Evolutionary conservation across 495 filamentous ascomycete genomes (phyloP).

Genomic region (Symbiotaphrina buchneri): DNA sequence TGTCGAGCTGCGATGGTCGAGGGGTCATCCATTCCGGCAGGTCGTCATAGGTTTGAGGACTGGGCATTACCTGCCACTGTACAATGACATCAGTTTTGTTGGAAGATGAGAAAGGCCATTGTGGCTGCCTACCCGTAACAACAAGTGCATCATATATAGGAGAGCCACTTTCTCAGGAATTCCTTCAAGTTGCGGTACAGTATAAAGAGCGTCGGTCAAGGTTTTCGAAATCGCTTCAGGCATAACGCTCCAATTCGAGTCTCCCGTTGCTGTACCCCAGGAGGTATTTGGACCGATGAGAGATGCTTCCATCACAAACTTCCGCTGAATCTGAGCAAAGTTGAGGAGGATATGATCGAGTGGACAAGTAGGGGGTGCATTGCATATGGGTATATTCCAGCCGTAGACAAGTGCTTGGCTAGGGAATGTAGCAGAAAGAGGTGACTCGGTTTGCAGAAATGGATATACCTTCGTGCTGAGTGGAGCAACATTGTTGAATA

Average conservation of each 20-base stretch:
- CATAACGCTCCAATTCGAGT: no score
- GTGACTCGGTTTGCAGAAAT: no score
- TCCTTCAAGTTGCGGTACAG: constrained; percentile 42
- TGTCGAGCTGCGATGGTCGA: constrained; percentile 7
- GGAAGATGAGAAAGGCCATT: background rate
- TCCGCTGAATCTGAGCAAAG: constrained; percentile 45
- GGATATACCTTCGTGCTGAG: no score
- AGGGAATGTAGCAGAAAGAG: no score
- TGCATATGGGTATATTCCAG: constrained; percentile 11
- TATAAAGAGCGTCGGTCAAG: constrained; percentile 57
- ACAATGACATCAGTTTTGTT: constrained; percentile 5
- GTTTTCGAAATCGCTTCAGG: constrained; percentile 50
- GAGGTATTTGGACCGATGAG: constrained; percentile 53
- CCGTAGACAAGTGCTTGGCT: background rate
- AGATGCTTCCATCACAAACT: constrained; percentile 36
- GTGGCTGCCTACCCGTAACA: constrained; percentile 1
- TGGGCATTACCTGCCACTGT: constrained; percentile 13
- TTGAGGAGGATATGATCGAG: constrained; percentile 56
- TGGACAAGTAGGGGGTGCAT: constrained; percentile 40
- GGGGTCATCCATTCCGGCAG: constrained; percentile 10
- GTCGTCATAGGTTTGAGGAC: constrained; percentile 7
- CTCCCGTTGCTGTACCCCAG: no score
- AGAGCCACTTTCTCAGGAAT: constrained; percentile 60
- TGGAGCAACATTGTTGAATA: no score
- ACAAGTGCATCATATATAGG: constrained; percentile 45